Evolutionary conservation across 331 rosid genomes (phyloP).

Genomic region (Telfairia occidentalis): DNA sequence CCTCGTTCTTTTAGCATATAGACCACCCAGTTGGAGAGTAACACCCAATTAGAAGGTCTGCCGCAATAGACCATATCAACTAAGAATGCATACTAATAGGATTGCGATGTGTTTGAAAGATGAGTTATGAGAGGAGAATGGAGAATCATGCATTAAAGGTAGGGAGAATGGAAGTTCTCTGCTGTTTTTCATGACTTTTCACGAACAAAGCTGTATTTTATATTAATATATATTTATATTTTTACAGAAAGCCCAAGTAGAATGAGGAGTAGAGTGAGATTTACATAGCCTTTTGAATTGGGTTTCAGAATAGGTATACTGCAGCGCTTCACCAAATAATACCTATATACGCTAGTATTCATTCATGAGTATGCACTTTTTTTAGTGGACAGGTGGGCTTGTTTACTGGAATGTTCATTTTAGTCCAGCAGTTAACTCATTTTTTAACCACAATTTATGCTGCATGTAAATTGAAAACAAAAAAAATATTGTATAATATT

Average conservation of each 20-base stretch:
- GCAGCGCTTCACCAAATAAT: not conserved
- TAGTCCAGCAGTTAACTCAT: not conserved
- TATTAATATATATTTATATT: no score
- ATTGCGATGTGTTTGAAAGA: not conserved
- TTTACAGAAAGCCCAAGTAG: not conserved
- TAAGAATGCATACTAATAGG: not conserved
- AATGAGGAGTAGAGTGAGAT: not conserved
- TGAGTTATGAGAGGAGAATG: not conserved
- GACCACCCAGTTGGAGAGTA: not conserved
- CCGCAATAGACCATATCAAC: not conserved
- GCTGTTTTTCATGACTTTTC: not conserved
- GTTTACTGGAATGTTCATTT: not conserved
- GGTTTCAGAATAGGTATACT: not conserved
- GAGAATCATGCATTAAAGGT: not conserved
- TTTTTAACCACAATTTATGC: not conserved
- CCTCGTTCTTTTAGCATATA: not conserved
- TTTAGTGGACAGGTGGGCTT: not conserved
- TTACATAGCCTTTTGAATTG: not conserved
- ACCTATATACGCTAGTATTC: not conserved
- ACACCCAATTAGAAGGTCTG: not conserved
- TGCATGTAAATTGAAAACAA: not conserved
- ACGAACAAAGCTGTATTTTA: not conserved
- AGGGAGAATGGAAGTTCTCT: no score
- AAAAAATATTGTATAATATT: not conserved
- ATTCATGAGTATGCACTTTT: not conserved